Conservation (phyloP, 371 early-diverging fungal species). For the Capillidium rhysosporum region DNA sequence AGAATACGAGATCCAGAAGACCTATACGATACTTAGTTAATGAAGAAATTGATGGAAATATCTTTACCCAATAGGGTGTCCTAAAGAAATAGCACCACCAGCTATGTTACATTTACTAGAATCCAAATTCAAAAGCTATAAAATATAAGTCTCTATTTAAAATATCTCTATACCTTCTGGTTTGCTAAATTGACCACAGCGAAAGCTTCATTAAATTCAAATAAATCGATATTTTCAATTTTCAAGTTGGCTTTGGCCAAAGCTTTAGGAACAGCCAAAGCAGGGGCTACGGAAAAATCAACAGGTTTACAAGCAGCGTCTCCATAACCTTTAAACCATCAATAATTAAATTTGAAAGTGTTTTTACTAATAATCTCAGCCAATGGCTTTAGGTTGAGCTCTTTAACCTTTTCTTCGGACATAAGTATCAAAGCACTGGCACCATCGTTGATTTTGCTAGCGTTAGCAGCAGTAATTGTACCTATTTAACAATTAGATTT, state of each 20-base stretch:
- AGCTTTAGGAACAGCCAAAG: slow-evolving; percentile 78
- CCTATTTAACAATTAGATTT: slow-evolving; percentile 22
- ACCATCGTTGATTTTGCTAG: slow-evolving; percentile 86
- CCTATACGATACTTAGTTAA: too few relatives aligned
- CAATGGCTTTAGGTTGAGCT: slow-evolving; percentile 49
- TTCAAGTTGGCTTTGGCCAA: slow-evolving; percentile 51
- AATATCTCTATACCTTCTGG: slow-evolving; percentile 18
- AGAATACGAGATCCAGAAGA: slow-evolving; percentile 78
- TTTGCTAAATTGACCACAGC: slow-evolving; percentile 77
- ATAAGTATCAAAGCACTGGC: slow-evolving; percentile 83
- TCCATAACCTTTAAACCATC: slow-evolving; percentile 19
- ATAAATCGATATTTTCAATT: slow-evolving; percentile 50
- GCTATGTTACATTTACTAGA: slow-evolving; percentile 56
- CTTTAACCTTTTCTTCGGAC: slow-evolving; percentile 49
- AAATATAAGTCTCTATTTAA: background rate
- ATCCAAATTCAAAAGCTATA: slow-evolving; percentile 45
- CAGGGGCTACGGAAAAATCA: slow-evolving; percentile 81
- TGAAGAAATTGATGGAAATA: background rate
- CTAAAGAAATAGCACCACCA: slow-evolving; percentile 85
- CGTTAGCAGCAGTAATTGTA: slow-evolving; percentile 92
- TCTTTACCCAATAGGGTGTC: slow-evolving; percentile 74
- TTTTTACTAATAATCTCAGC: slow-evolving; percentile 38
- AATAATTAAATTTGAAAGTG: slow-evolving; percentile 6
- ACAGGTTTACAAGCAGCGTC: slow-evolving; percentile 66
- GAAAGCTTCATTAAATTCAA: slow-evolving; percentile 94